Evolutionary conservation across 2,329 filamentous ascomycete species (phyloP).

Genomic region (Aspergillus arachidicola): DNA sequence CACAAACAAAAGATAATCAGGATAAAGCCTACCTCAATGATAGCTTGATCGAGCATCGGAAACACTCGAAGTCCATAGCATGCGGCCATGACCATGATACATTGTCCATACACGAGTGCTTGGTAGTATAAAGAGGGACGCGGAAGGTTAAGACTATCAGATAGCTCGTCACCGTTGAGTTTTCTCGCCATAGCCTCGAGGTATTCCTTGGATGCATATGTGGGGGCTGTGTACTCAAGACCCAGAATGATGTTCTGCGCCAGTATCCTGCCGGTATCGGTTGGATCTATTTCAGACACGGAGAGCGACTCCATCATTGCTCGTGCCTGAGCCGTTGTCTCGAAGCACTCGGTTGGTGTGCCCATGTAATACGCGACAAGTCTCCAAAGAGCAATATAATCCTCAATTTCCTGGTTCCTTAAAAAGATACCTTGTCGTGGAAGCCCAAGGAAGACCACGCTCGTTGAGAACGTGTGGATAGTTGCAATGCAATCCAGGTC

Average conservation of each 20-base stretch:
- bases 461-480: conserved; percentile 69
- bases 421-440: conserved; percentile 73
- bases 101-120: conserved; percentile 65
- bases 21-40: conserved; percentile 50
- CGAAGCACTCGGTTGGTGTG: conserved; percentile 64
- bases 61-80: conserved; percentile 52
- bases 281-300: conserved; percentile 67
- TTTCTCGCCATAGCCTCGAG: conserved; percentile 69
- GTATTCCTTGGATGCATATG: conserved; percentile 66
- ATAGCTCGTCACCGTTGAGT: conserved; percentile 68
- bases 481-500: conserved; percentile 75
- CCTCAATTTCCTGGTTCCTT: conserved; percentile 61
- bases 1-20: neutral
- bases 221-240: conserved; percentile 67
- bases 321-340: conserved; percentile 58
- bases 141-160: conserved; percentile 61
- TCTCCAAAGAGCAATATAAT: conserved; percentile 76
- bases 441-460: conserved; percentile 68
- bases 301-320: conserved; percentile 69
- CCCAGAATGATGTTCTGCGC: conserved; percentile 75
- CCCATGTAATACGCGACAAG: conserved; percentile 74
- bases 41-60: conserved; percentile 52
- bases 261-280: conserved; percentile 62
- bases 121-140: conserved; percentile 61
- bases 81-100: conserved; percentile 62